Evolutionary conservation across 106 monocot genomes (phyloP), one percentile per base, ranked within the genome.

Genomic region (Acorus gramineus): DNA sequence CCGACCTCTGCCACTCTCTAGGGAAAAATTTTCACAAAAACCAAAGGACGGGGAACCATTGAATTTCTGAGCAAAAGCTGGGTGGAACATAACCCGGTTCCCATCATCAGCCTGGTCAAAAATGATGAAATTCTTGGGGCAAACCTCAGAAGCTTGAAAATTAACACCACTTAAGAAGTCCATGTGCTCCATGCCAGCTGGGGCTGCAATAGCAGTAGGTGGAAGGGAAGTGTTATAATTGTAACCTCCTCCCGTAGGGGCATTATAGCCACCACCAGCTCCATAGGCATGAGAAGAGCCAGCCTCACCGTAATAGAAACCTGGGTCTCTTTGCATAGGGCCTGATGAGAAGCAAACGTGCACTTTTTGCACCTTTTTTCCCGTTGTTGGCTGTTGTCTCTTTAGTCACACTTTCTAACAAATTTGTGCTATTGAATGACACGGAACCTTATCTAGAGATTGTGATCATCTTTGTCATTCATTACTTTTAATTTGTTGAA

Each of bases 51-150:
- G 47, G 11, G 57, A 72, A 61, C 47, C 28, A 28, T 28, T 55
- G 14, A 78, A 71, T 5, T 86, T 81, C 58, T 67, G 64, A 4
- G 73, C 78, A 57, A 82, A 71, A 6, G 72, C 71, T 43, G 89
- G 89, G 53, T 82, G 70, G 62, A 64, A 89, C 82, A 89, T 80
- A 66, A 82, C 69, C 62, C 67, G 59, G 46, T 74, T 77, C 51
- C 63, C 77, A 44, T 74, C 56, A 13, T 75, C 66, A 5, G 73
- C 77, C 57, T 82, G 85, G 68, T 82, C 90, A 67, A 85, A 83
- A 55, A 85, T 78, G 62, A 79, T 66, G 68, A 80, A 77, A 60
- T 85, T 89, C 68, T 66, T 71, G 42, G 89, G 80, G 61, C 82
- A 89, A 47, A 68, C 77, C 57, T 78, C 76, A 42, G 60, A 63